A percentile compares a stretch with the other conserved stretches of the same genome.
Conservation (phyloP, 2,329 filamentous ascomycete genomes). For the Calonectria hawksworthii region DNA sequence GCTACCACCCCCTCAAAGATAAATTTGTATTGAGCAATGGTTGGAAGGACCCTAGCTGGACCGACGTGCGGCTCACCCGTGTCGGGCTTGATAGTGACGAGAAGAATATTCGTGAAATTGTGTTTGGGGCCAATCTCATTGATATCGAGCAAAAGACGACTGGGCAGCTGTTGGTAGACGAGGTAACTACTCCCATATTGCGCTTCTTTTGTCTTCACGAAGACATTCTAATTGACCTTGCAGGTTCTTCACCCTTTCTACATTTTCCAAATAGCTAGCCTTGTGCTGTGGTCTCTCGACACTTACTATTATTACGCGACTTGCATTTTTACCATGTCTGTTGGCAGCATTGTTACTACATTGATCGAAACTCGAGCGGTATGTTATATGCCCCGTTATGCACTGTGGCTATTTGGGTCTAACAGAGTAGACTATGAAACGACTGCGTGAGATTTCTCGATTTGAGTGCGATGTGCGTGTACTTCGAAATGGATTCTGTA, state of each 20-base stretch:
- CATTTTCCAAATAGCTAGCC: conserved; percentile 95
- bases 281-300: conserved; percentile 94
- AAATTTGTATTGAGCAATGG: conserved; percentile 88
- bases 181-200: conserved; percentile 64
- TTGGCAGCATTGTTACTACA: conserved; percentile 91
- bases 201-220: not conserved
- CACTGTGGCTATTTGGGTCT: not conserved
- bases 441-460: conserved; percentile 89
- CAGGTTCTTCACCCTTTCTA: conserved; percentile 97
- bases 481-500: conserved; percentile 93
- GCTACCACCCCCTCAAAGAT: conserved; percentile 89
- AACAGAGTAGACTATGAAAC: conserved; percentile 80
- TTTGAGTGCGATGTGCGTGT: conserved; percentile 98
- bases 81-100: conserved; percentile 90
- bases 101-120: conserved; percentile 82
- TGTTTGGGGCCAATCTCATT: conserved; percentile 93
- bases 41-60: conserved; percentile 96
- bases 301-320: conserved; percentile 98
- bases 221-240: not conserved
- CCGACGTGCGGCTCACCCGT: conserved; percentile 80
- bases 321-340: conserved; percentile 95
- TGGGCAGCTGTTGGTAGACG: conserved; percentile 87
- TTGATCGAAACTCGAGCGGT: conserved; percentile 90
- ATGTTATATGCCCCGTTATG: conserved; percentile 48
- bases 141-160: conserved; percentile 93